phyloP scores from a whole-genome alignment of 1,284 basidiomycete species.

The Trichosporon inkin region DNA sequence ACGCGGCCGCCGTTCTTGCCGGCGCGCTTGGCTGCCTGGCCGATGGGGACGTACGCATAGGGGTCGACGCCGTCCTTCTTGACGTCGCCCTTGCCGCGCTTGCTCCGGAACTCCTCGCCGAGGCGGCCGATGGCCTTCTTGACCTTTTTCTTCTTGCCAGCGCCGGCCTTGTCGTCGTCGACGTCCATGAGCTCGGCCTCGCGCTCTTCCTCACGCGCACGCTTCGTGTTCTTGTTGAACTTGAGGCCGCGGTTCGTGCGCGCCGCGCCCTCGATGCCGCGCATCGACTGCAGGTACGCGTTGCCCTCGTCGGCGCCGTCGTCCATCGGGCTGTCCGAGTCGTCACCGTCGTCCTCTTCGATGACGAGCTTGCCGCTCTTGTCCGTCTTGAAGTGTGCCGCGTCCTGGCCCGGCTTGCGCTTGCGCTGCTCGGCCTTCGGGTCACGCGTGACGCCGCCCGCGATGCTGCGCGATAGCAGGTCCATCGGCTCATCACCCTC shows the following conservation, averaged over 20 bases:
- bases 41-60: constrained; percentile 82
- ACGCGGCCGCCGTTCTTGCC: constrained; percentile 32
- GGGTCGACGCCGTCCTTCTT: constrained; percentile 81
- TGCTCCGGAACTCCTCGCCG: constrained; percentile 72
- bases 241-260: constrained; percentile 81
- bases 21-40: constrained; percentile 61
- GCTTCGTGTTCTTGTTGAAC: constrained; percentile 96
- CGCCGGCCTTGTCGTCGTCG: constrained; percentile 62
- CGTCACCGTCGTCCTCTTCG: constrained; percentile 58
- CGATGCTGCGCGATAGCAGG: constrained; percentile 72
- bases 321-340: constrained; percentile 23
- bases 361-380: constrained; percentile 88
- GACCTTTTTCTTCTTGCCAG: constrained; percentile 54
- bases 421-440: constrained; percentile 15
- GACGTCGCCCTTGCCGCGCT: constrained; percentile 87
- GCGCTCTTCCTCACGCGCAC: constrained; percentile 64
- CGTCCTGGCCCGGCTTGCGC: constrained; percentile 80
- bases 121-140: constrained; percentile 54
- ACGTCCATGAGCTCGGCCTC: constrained; percentile 50
- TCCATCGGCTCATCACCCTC: constrained; percentile 97
- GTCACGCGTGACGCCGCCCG: constrained; percentile 65
- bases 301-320: constrained; percentile 64
- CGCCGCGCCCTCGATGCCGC: constrained; percentile 76
- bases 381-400: constrained; percentile 81
- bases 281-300: constrained; percentile 78